A percentile compares a stretch with the other conserved stretches of the same genome.
Evolutionary conservation across 371 early-diverging fungal species (phyloP).

Genomic region (Syncephalastrum contaminatum): DNA sequence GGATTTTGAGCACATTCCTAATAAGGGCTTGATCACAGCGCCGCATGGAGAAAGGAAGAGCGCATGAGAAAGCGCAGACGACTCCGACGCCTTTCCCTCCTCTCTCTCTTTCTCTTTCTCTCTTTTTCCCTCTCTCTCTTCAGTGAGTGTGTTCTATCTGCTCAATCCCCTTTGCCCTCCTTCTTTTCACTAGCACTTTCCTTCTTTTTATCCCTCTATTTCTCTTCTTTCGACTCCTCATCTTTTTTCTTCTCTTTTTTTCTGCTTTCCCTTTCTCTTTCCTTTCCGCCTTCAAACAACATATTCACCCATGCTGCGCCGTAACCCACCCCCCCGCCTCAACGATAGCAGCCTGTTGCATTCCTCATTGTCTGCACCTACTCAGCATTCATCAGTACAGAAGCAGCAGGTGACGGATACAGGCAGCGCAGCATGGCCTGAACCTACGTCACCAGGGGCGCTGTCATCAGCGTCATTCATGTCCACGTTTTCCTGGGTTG

Average conservation of each 20-base stretch:
- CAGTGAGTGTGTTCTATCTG: no score
- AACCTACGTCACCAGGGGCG: conserved; percentile 24
- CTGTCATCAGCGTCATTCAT: conserved; percentile 32
- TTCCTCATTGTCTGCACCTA: conserved; percentile 10
- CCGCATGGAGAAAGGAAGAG: background rate
- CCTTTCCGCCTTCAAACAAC: background rate
- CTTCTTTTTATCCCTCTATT: background rate
- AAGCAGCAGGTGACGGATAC: background rate
- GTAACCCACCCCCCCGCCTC: conserved; percentile 9
- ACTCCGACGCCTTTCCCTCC: conserved; percentile 2
- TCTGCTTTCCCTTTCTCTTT: conserved; percentile 3
- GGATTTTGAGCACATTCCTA: no score
- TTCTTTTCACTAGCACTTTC: no score
- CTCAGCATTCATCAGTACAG: conserved; percentile 9
- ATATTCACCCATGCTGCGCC: conserved; percentile 17
- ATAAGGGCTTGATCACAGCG: no score
- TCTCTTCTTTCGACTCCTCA: background rate
- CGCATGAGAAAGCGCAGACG: background rate
- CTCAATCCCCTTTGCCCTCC: no score
- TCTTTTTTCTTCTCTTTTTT: conserved; percentile 1
- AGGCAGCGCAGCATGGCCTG: background rate
- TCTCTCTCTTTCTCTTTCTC: conserved; percentile 2
- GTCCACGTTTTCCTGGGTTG: conserved; percentile 42
- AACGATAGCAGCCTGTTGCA: conserved; percentile 2
- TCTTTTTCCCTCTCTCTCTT: no score